Conservation (phyloP, 192 early-diverging fungal genomes). For the Cladochytrium replicatum region DNA sequence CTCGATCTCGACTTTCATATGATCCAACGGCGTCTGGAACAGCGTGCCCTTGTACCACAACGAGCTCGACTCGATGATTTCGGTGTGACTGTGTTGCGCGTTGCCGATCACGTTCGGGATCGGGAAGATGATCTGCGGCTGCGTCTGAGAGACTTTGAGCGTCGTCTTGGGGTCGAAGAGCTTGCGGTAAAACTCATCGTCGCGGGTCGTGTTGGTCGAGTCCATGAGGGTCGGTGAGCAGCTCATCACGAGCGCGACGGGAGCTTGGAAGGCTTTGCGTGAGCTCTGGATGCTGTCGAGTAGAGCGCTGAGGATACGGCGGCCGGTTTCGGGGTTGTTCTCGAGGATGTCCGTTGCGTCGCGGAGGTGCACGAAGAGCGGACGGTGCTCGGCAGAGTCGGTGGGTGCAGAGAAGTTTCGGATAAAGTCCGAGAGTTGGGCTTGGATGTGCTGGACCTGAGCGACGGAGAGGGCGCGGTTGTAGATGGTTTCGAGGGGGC, state of each 20-base stretch:
- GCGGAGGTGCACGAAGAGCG: conserved; percentile 17
- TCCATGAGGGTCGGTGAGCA: conserved; percentile 20
- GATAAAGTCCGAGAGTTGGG: too few species aligned
- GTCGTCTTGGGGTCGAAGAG: conserved; percentile 11
- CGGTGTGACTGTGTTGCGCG: background rate
- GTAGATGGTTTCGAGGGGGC: too few species aligned
- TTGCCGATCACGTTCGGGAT: background rate
- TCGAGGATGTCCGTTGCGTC: conserved; percentile 31
- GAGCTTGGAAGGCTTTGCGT: conserved; percentile 5
- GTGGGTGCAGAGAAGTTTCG: too few species aligned
- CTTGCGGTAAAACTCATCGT: conserved; percentile 11
- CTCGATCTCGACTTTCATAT: conserved; percentile 26
- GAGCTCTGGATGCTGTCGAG: conserved; percentile 16
- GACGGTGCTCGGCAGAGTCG: background rate
- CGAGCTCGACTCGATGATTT: conserved; percentile 1
- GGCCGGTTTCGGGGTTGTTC: conserved; percentile 11
- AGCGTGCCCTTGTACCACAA: conserved; percentile 6
- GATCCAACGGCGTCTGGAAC: conserved; percentile 25
- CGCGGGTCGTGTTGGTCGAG: conserved; percentile 9
- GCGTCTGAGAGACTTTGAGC: too few species aligned
- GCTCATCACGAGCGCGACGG: conserved; percentile 22
- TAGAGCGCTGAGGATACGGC: conserved; percentile 11
- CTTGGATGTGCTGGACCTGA: too few species aligned
- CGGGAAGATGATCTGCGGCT: too few species aligned
- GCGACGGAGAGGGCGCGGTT: too few species aligned